Percentiles rank a stretch among this genome's conserved stretches.
These are phyloP conservation scores for Talaromyces atroroseus DNA, from an alignment of 2,329 filamentous ascomycete genomes.

Conservation along the genomic window DNA sequence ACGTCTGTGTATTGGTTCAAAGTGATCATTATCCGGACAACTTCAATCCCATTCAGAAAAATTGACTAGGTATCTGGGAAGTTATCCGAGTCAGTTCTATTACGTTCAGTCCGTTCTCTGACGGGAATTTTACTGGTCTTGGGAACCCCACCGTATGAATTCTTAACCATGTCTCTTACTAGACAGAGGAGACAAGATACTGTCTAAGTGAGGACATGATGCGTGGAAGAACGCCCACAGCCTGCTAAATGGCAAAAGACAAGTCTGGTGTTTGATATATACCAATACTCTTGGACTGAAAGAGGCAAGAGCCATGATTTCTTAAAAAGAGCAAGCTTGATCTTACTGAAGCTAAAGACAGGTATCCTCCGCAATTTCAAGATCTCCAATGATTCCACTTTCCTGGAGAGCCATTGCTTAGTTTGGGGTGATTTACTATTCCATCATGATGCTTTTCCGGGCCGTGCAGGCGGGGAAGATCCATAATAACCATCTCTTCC, in stretches of 20 bases:
- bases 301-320: background rate
- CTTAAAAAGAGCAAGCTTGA: background rate
- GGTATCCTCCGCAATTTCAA: background rate
- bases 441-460: conserved; percentile 10
- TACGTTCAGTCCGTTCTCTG: too few species aligned
- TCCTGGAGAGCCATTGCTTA: background rate
- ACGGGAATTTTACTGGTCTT: too few species aligned
- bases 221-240: background rate
- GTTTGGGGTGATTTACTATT: background rate
- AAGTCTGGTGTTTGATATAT: background rate
- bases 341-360: background rate
- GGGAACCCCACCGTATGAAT: too few species aligned
- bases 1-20: background rate
- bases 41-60: background rate
- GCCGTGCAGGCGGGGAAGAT: background rate
- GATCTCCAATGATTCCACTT: background rate
- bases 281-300: background rate
- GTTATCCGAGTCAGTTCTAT: background rate
- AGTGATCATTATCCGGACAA: background rate
- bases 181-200: background rate
- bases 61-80: background rate
- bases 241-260: background rate
- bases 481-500: background rate
- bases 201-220: background rate
- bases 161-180: background rate